These are phyloP conservation scores for Umbelopsis sp. DNA, from an alignment of 192 early-diverging fungal genomes.

Conservation along the genomic window DNA sequence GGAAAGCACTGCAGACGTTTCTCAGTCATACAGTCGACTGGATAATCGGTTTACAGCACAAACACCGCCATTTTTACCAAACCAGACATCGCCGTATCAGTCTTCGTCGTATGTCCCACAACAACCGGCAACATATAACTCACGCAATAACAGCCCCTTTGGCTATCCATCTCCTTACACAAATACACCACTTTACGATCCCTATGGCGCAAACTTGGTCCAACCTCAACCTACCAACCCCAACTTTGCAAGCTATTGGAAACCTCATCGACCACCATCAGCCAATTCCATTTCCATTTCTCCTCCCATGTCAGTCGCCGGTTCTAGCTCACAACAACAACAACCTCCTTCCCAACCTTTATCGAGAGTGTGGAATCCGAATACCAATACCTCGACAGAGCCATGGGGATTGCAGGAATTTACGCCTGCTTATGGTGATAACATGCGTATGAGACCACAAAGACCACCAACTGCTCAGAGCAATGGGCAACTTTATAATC, in stretches of 20 bases:
- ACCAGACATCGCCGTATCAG: not conserved
- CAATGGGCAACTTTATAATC: not conserved
- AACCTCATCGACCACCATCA: not conserved
- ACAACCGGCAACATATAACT: not conserved
- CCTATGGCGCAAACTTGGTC: not conserved
- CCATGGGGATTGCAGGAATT: not conserved
- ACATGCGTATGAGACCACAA: not conserved
- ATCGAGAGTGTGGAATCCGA: not conserved
- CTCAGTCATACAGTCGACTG: not conserved
- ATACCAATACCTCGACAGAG: slow-evolving; percentile 1
- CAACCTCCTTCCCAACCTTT: not conserved
- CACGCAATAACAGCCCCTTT: slow-evolving; percentile 5
- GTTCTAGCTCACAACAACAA: too few relatives aligned
- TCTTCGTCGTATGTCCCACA: not conserved
- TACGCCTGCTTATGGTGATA: not conserved
- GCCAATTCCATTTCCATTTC: not conserved
- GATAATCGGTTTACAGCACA: not conserved
- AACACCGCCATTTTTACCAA: not conserved
- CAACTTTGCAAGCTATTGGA: slow-evolving; percentile 13
- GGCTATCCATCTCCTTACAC: slow-evolving; percentile 1
- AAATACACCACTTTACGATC: not conserved
- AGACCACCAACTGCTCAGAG: not conserved
- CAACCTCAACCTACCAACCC: not conserved
- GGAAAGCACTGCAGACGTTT: not conserved
- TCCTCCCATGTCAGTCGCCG: not conserved